Percentiles rank a stretch among this genome's conserved stretches.
phyloP scores from a whole-genome alignment of 768 basidiomycete species.

The Mycena albidolilacea region DNA sequence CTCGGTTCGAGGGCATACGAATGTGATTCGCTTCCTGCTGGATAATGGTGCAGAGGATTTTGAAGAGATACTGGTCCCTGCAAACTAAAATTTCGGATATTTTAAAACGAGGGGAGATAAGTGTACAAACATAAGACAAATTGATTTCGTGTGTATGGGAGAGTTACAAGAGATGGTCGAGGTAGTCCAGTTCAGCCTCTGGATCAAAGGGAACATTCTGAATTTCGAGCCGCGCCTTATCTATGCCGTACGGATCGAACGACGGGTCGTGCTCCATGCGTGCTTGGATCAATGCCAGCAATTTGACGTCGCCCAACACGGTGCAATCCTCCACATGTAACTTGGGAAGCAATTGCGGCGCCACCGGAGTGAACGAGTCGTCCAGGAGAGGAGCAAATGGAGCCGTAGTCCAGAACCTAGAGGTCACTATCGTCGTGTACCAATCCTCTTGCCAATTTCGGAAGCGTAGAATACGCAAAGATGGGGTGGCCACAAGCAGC shows the following conservation, averaged over 20 bases:
- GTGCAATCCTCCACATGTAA: background rate
- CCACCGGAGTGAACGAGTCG: conserved; percentile 12
- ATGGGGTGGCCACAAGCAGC: background rate
- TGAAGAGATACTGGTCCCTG: too few relatives aligned
- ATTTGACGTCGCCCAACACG: background rate
- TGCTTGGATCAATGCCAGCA: background rate
- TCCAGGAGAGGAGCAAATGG: background rate
- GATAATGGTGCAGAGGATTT: background rate
- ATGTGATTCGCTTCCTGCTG: background rate
- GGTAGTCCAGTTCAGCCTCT: conserved; percentile 18
- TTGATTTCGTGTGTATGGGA: too few relatives aligned
- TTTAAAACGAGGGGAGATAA: too few relatives aligned
- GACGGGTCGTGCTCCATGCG: background rate
- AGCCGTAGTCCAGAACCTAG: conserved; percentile 2
- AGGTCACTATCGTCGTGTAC: conserved; percentile 19
- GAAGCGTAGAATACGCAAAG: conserved; percentile 32
- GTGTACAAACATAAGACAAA: too few relatives aligned
- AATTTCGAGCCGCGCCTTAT: conserved; percentile 21
- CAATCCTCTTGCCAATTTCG: background rate
- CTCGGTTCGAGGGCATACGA: background rate
- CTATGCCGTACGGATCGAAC: conserved; percentile 24
- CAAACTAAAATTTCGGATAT: too few relatives aligned
- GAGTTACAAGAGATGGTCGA: background rate
- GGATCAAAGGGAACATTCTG: conserved; percentile 4
- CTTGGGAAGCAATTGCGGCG: conserved; percentile 23